A percentile compares a stretch with the other conserved stretches of the same genome.
Conservation (phyloP, 1,139 yeast species). For the Geotrichum armillariae region DNA sequence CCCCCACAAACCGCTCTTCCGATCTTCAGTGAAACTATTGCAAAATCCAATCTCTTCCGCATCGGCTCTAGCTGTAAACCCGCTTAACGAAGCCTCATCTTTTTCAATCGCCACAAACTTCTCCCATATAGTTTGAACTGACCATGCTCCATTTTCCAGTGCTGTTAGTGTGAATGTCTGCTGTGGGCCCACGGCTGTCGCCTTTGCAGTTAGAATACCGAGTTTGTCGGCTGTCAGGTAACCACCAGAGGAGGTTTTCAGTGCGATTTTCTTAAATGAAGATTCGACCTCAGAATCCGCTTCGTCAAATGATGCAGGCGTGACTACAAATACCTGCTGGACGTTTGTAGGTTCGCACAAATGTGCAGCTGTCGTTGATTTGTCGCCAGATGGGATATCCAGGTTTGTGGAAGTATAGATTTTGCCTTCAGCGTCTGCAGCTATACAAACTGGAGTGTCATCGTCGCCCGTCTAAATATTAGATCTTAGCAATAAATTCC, state of each 20-base stretch:
- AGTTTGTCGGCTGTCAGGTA: constrained; percentile 36
- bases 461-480: constrained; percentile 14
- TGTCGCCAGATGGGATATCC: constrained; percentile 25
- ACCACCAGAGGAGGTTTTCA: constrained; percentile 39
- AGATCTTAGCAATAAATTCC: constrained; percentile 10
- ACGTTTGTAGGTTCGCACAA: constrained; percentile 41
- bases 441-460: constrained; percentile 27
- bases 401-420: constrained; percentile 30
- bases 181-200: constrained; percentile 43
- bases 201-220: constrained; percentile 34
- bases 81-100: constrained; percentile 13
- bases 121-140: constrained; percentile 25
- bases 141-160: constrained; percentile 25
- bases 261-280: constrained; percentile 30
- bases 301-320: constrained; percentile 31
- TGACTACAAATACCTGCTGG: constrained; percentile 43
- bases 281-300: constrained; percentile 25
- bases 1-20: no score
- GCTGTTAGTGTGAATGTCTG: constrained; percentile 38
- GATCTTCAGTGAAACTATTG: constrained; percentile 25
- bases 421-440: constrained; percentile 29
- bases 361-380: constrained; percentile 24
- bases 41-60: constrained; percentile 18
- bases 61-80: constrained; percentile 9
- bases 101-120: constrained; percentile 25